Evolutionary conservation across 192 early-diverging fungal species (phyloP).

Genomic region (Funneliformis mosseae): DNA sequence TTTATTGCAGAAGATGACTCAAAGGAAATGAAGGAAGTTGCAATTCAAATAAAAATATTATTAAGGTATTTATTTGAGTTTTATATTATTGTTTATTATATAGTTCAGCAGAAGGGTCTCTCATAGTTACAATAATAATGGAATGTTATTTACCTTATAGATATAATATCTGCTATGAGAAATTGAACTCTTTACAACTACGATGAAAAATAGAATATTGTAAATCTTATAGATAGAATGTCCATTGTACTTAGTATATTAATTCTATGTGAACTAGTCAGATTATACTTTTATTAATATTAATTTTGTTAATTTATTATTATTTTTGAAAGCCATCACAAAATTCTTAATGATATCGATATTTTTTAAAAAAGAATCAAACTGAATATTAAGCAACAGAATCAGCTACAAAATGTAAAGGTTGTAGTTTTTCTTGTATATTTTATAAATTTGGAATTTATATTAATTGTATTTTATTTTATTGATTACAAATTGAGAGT

Average conservation of each 20-base stretch:
- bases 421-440: conserved; percentile 15
- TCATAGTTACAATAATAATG: conserved; percentile 27
- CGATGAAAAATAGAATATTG: conserved; percentile 28
- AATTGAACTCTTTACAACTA: conserved; percentile 30
- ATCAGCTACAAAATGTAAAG: conserved; percentile 14
- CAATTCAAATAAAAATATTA: no score
- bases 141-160: conserved; percentile 32
- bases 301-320: conserved; percentile 17
- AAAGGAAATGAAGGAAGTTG: no score
- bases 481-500: conserved; percentile 4
- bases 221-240: conserved; percentile 30
- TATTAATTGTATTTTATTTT: conserved; percentile 18
- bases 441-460: neutral
- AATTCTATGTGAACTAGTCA: neutral
- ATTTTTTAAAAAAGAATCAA: conserved; percentile 36
- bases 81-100: conserved; percentile 26
- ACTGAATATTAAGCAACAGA: conserved; percentile 18
- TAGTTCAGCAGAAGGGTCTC: conserved; percentile 19
- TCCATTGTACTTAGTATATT: conserved; percentile 34
- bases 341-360: conserved; percentile 5
- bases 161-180: conserved; percentile 27
- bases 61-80: no score
- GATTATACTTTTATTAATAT: conserved; percentile 25
- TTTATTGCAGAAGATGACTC: conserved; percentile 6
- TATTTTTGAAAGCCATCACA: conserved; percentile 20